Evolutionary conservation across 805 yeast species (phyloP), one percentile per base, ranked within the genome.

Genomic region (Kodamaea leandrae): DNA sequence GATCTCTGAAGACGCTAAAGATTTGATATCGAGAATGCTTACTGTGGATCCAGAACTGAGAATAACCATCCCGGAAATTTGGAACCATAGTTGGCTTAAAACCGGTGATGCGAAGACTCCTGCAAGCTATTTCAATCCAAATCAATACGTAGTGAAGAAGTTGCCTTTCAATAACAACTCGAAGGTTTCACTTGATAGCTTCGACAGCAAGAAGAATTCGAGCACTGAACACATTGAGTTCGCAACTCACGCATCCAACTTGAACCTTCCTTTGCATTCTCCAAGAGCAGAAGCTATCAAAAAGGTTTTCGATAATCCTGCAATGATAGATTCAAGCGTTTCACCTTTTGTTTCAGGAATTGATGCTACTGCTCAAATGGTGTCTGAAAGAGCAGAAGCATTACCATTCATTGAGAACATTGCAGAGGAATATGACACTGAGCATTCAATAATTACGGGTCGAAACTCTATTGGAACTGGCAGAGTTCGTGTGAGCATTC

Each of bases 41-140:
- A 81, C 82, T 19, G 83, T 83, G 12, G 80, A 86, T 57, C 90
- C 93, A 1, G 67, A 68, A 9, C 74, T 72, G 39, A 70, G 95
- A 52, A 83, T 82, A 48, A 77, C 85, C 2, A 74, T 84, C 32
- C 82, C 81, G 36, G 82, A 85, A 46, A 68, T 86, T 20, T 66
- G 84, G 50, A 58, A 68, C 13, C 90, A 86, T 58, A 88, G 89
- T 9, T 86, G 95, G 95, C 48, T 66, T 7, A 55, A 49, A 30
- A n/a, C n/a, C n/a, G 51, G 43, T n/a, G 38, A 40, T 5, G 35
- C 36, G 13, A 32, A 36, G 23, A 30, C 28, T 16, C 9, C 21
- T 17, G 13, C 32, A 4, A 28, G 42, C 13, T 42, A 37, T 19
- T 37, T 42, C 29, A 37, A 33, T 24, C 19, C 30, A 8, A 17